phyloP scores from a whole-genome alignment of 1,284 basidiomycete genomes.

The Uromyces viciae-fabae region DNA sequence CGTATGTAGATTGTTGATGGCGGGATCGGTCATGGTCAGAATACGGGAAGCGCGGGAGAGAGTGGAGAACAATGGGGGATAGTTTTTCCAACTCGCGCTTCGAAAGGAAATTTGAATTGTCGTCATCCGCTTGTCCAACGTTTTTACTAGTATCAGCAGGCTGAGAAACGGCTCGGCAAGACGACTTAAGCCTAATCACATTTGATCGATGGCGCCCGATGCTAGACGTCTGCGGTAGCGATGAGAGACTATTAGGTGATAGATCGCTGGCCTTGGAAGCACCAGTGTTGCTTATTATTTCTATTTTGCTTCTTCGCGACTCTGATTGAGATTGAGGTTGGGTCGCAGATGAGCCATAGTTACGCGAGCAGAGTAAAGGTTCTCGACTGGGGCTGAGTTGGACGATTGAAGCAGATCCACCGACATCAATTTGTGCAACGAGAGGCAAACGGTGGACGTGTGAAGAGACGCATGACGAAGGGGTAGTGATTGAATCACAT shows the following conservation, averaged over 20 bases:
- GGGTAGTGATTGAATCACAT: background rate
- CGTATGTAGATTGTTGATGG: background rate
- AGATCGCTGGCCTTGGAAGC: too few relatives aligned
- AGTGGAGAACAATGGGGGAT: background rate
- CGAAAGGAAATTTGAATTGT: background rate
- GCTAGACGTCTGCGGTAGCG: background rate
- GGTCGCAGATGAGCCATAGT: background rate
- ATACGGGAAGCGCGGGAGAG: background rate
- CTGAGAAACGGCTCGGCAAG: slow-evolving; percentile 29
- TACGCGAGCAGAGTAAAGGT: background rate
- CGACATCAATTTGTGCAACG: slow-evolving; percentile 40
- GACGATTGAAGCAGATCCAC: slow-evolving; percentile 41
- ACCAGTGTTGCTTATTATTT: background rate
- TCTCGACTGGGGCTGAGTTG: slow-evolving; percentile 10
- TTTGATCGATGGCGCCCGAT: slow-evolving; percentile 7
- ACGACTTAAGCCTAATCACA: slow-evolving; percentile 31
- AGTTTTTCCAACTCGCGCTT: background rate
- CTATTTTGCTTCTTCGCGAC: background rate
- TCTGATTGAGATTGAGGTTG: slow-evolving; percentile 11
- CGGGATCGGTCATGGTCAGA: background rate
- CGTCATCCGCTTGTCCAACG: background rate
- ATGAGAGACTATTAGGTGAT: background rate
- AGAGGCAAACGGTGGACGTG: slow-evolving; percentile 26
- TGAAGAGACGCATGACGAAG: background rate
- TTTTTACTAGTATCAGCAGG: background rate